Percentiles rank a stretch among this genome's conserved stretches.
Conservation (phyloP, 768 basidiomycete species). For the Suillus fuscotomentosus region DNA sequence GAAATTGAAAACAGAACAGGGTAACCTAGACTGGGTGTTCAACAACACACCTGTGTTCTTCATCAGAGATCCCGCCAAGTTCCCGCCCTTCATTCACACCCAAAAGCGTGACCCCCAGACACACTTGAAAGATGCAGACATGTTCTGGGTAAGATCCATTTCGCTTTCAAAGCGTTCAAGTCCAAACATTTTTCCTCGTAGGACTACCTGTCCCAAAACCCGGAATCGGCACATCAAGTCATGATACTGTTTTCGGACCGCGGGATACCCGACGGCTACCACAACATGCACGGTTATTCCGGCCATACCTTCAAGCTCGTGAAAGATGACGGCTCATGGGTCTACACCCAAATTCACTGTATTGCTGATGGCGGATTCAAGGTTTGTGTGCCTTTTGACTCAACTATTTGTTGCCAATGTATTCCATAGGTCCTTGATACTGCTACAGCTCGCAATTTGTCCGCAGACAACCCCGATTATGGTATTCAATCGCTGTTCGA, state of each 20-base stretch:
- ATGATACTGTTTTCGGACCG: conserved; percentile 95
- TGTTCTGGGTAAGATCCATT: conserved; percentile 65
- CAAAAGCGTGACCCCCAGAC: conserved; percentile 92
- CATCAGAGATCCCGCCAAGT: conserved; percentile 83
- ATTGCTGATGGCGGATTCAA: conserved; percentile 79
- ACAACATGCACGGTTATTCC: conserved; percentile 88
- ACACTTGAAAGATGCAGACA: conserved; percentile 83
- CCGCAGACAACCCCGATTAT: conserved; percentile 82
- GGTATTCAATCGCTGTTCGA: conserved; percentile 77
- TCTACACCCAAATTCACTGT: conserved; percentile 87
- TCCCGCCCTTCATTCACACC: conserved; percentile 94
- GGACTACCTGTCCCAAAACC: conserved; percentile 89
- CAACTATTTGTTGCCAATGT: neutral
- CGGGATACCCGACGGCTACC: conserved; percentile 88
- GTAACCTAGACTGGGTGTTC: conserved; percentile 91
- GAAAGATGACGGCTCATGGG: conserved; percentile 80
- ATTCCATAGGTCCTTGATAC: conserved; percentile 62
- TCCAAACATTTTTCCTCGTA: conserved; percentile 34
- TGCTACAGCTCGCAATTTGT: conserved; percentile 60
- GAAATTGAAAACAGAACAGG: conserved; percentile 87
- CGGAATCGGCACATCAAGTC: conserved; percentile 86
- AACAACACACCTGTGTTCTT: conserved; percentile 94
- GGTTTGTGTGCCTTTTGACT: conserved; percentile 34
- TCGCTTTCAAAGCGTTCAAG: conserved; percentile 26
- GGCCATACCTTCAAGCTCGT: conserved; percentile 91